Base-by-base conservation (phyloP, 2,329 filamentous ascomycete genomes). In the Colletotrichum tofieldiae region DNA sequence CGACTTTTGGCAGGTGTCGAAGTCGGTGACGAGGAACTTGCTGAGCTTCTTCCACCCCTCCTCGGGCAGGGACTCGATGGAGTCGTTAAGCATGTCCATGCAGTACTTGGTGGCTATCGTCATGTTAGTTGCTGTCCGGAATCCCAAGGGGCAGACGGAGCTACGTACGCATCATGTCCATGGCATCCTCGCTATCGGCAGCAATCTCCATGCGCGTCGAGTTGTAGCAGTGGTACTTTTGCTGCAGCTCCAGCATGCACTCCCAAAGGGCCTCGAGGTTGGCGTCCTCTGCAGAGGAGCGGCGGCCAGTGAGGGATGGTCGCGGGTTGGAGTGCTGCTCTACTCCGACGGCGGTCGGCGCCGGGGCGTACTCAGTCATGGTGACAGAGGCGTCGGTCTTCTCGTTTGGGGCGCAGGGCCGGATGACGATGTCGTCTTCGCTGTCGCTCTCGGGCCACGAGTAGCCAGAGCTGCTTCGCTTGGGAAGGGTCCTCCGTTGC, bases 71-170 rank as follows among this genome's bases (percentile, higher is more conserved):
- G 70, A 70, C 37, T 75, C 75, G 58, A 76, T 75, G 12, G 73
- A 75, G 59, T 77, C 75, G 51, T 77, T 77, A 65, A 77, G 76
- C 45, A 77, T 69, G 35, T 75, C 73, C 20, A 77, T 75, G 61
- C 75, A 77, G 20, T 75, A 75, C 1, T 71, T 72, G 3, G 76
- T 77, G 29, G 76, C 76, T 77, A 29, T 14, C 8, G 12, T 54
- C 18, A n/a, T 55, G 70, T 58, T 35, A 64, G 65, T 58, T 26
- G 23, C 20, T 18, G 47, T 18, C 8, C 14, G 1, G 5, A 29
- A 9, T n/a, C 8, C 8, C 18, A 5, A 32, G 6, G 3, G 12
- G 4, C 12, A 12, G 5, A 23, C 1, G 16, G 14, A 1, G 49
- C 20, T 47, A 67, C 73, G 1, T 72, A 75, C 73, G 73, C 65